Evolutionary conservation across 352 stramenopile genomes (phyloP), one percentile per base, ranked within the genome.

Genomic region (Phytopythium kandeliae): DNA sequence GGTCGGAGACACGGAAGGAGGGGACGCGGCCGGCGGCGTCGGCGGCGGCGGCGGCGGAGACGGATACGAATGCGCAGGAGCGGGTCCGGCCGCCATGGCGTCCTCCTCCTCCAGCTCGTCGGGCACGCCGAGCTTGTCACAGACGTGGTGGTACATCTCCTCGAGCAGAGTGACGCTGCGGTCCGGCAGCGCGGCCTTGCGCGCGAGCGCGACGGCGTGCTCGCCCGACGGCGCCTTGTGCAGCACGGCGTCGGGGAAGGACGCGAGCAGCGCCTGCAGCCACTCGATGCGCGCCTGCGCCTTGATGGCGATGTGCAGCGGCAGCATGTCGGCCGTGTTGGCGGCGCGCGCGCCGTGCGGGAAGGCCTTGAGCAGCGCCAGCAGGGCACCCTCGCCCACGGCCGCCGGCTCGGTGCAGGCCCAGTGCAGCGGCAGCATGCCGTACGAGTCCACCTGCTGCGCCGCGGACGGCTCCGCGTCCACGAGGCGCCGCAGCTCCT

Each of bases 81-180:
- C 12, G 11, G 25, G 25, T 12, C 22, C 25, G 10, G 31, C 31
- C 13, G 21, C n/a, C 46, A 52, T 58, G 9, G 35, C 48, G 31
- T 81, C 73, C 35, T 78, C 62, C 13, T 76, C 66, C 26, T 72
- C 74, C n/a, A 87, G 51, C 7, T 80, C 69, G 50, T 87, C 77
- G 17, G 74, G 65, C 26, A 85, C 65, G 2, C 78, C 77, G 30
- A 74, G 63, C 47, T 88, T 86, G 26, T 80, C 64, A 51, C 78
- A 90, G 30, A 95, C 81, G 52, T 95, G 84, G 51, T 86, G 77
- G 50, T 88, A 89, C 84, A 95, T 95, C 37, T 95, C 84, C 49
- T 95, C 84, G 0, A 95, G 61, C 31, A 95, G 57, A 16, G 84
- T 79, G 31, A 92, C 41, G n/a, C 77, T 88, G 26, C 78, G 75